Percentiles rank a stretch among this genome's conserved stretches.
Conservation (phyloP, 1,139 yeast species). For the Candida neerlandica region DNA sequence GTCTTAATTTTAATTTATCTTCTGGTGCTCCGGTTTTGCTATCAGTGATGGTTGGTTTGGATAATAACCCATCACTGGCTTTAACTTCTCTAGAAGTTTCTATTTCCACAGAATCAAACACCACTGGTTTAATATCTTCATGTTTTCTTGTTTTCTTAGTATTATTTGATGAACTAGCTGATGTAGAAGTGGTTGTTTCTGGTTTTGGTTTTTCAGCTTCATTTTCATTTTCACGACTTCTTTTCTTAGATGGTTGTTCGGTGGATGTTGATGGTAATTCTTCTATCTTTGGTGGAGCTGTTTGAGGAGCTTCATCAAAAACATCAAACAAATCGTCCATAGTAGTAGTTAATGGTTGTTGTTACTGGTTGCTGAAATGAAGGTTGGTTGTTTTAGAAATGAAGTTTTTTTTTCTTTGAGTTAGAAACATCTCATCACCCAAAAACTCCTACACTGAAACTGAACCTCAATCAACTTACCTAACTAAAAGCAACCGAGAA, state of each 20-base stretch:
- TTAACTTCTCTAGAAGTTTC: conserved; percentile 89
- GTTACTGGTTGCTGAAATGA: too few species aligned
- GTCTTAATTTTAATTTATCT: conserved; percentile 72
- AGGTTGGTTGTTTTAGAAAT: not conserved
- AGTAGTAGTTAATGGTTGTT: conserved; percentile 9
- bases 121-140: conserved; percentile 60
- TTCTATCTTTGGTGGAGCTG: conserved; percentile 30
- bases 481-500: not conserved
- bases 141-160: conserved; percentile 22
- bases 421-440: conserved; percentile 2
- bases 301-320: conserved; percentile 58
- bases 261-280: conserved; percentile 13
- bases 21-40: conserved; percentile 37
- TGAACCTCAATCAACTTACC: too few species aligned
- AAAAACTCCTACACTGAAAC: too few species aligned
- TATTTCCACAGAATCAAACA: conserved; percentile 86
- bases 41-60: conserved; percentile 24
- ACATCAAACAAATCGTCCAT: conserved; percentile 69
- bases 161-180: conserved; percentile 4
- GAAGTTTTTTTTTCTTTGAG: not conserved
- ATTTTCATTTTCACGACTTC: conserved; percentile 11
- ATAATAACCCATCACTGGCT: conserved; percentile 71
- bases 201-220: conserved; percentile 9
- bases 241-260: conserved; percentile 9
- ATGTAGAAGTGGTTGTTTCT: conserved; percentile 13